Conservation (phyloP, 2,329 filamentous ascomycete genomes). For the Falciphora oryzae region DNA sequence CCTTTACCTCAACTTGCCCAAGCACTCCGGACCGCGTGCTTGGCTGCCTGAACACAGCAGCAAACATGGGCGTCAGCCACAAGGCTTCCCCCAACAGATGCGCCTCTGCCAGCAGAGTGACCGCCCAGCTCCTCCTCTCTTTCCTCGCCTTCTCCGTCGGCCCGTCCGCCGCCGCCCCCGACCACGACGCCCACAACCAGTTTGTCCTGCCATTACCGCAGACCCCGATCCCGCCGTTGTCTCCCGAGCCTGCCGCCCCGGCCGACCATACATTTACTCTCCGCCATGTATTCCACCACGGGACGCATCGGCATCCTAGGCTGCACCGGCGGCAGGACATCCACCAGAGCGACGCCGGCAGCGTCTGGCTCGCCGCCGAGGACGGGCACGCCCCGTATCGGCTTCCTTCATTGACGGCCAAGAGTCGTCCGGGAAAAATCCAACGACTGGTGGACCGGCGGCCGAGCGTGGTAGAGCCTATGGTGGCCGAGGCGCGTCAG, state of each 20-base stretch:
- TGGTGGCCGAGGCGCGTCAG: slow-evolving; percentile 67
- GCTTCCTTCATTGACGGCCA: slow-evolving; percentile 50
- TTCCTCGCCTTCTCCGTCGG: slow-evolving; percentile 56
- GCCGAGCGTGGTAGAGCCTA: slow-evolving; percentile 68
- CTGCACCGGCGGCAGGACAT: slow-evolving; percentile 77
- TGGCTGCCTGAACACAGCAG: neutral
- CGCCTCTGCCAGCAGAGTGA: slow-evolving; percentile 56
- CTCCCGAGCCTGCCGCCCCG: slow-evolving; percentile 40
- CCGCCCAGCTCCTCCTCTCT: slow-evolving; percentile 57
- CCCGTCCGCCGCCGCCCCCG: slow-evolving; percentile 27
- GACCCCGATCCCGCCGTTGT: slow-evolving; percentile 32
- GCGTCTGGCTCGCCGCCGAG: slow-evolving; percentile 56
- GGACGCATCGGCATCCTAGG: slow-evolving; percentile 68
- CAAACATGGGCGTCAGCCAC: slow-evolving; percentile 21
- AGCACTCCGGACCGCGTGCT: neutral
- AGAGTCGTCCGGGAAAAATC: slow-evolving; percentile 63
- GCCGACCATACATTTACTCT: slow-evolving; percentile 60
- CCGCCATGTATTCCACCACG: slow-evolving; percentile 89
- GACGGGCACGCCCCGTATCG: slow-evolving; percentile 48
- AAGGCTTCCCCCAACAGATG: slow-evolving; percentile 28
- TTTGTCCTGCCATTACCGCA: slow-evolving; percentile 36
- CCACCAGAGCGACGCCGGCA: slow-evolving; percentile 44
- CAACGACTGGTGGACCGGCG: slow-evolving; percentile 76
- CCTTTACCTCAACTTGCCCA: neutral
- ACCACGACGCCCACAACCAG: slow-evolving; percentile 31